Evolutionary conservation across 495 filamentous ascomycete genomes (phyloP), one percentile per base, ranked within the genome.

Genomic region (Aspergillus haitiensis): DNA sequence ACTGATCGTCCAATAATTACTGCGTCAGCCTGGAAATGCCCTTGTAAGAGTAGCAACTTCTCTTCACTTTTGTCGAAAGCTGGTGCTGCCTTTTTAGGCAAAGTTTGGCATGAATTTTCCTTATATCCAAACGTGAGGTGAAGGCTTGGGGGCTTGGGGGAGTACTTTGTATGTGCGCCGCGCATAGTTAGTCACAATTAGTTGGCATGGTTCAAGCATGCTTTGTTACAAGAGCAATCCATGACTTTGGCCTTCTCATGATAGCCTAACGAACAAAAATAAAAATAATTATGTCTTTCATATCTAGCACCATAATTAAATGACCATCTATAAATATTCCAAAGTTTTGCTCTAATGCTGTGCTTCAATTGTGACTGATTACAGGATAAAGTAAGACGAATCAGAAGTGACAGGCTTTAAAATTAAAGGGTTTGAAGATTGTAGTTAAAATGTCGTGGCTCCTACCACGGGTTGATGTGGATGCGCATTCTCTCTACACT

Each of bases 251-350:
- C 69, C 68, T 69, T 74, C 65, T 78, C 64, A 78, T 72, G 74
- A 77, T 76, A 74, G 72, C 74, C 71, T 76, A 71, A 78, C 69
- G 74, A 78, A 76, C 66, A 65, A 76, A 72, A 70, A 71, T 73
- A 74, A 57, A 6, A 40, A 42, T 18, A 54, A 37, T 45, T n/a
- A 44, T 34, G 50, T 53, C 36, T 34, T 49, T 10, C 13, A 6
- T 50, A 27, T 16, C 31, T 31, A n/a, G 21, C 18, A 50, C 45
- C 13, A 12, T 11, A 5, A 8, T 9, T 42, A 18, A 32, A 36
- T 50, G 56, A 72, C 63, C 64, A 77, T 77, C 8, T 15, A 15
- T 42, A 42, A 15, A 12, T 11, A 42, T 5, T 1, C 39, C 12
- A 8, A 42, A 13, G 39, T 42, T 42, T 40, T 27, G 21, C 21